These are phyloP conservation scores for Selaginella moellendorffii DNA, from an alignment of 75 land plant species.

Conservation along the genomic window DNA sequence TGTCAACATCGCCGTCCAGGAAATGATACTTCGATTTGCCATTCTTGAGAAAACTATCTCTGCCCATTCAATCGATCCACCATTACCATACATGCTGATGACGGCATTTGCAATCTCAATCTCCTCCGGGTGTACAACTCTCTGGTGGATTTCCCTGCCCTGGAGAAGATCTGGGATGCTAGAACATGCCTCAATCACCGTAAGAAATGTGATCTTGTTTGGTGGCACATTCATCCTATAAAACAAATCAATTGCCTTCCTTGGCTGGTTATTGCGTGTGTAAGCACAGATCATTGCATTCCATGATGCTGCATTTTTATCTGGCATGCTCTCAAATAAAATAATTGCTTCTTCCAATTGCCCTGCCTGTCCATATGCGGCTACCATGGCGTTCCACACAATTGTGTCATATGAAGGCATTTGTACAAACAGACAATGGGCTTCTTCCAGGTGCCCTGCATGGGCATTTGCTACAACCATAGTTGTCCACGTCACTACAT, in stretches of 20 bases:
- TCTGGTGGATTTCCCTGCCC: neutral
- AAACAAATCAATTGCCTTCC: neutral
- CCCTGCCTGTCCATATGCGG: neutral
- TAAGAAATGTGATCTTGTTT: neutral
- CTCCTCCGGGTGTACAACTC: neutral
- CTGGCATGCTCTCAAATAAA: neutral
- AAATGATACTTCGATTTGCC: neutral
- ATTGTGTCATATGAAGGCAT: neutral
- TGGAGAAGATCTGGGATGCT: neutral
- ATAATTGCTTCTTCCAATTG: neutral
- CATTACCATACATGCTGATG: neutral
- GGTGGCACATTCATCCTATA: neutral
- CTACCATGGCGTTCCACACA: neutral
- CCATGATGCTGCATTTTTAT: neutral
- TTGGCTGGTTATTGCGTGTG: neutral
- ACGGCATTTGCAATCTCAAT: neutral
- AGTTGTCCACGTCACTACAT: neutral
- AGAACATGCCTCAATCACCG: neutral
- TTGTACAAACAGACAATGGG: neutral
- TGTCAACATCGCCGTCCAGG: neutral
- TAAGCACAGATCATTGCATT: neutral
- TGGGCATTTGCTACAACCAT: neutral
- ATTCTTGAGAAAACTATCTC: neutral
- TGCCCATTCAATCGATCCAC: neutral
- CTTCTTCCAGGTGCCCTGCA: neutral